Evolutionary conservation across 306 rosid species (phyloP), one percentile per base, ranked within the genome.

Genomic region (Cucurbita moschata): DNA sequence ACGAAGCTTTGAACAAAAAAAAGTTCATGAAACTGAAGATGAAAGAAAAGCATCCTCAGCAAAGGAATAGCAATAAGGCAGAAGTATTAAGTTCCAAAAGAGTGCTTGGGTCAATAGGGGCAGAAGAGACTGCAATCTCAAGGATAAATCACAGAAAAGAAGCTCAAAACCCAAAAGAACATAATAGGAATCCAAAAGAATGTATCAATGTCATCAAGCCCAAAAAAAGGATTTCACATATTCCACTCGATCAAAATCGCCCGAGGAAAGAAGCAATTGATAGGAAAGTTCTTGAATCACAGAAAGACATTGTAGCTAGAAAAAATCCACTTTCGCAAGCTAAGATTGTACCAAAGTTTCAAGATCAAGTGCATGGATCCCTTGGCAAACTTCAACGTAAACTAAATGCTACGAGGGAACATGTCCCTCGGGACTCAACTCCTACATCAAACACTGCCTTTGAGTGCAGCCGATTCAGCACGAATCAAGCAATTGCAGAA

Each of bases 281-380:
- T 49, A 80, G 57, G 72, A 81, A 78, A 56, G 65, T 75, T 64
- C 19, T 37, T 7, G 60, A 10, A 39, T 53, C 60, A 54, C 68
- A 73, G 14, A 81, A 81, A 81, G 86, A 54, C 14, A 77, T 73
- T 76, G 57, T 74, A 47, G 62, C 63, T 58, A 75, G 73, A 73
- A 80, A 70, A 82, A 91, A 79, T n/a, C 76, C 53, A n/a, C 55
- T 70, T 21, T 85, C 75, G 35, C 82, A 79, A 60, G 73, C 81
- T 51, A 82, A 75, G 83, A 51, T 66, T 83, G 79, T 80, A 77
- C 40, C 83, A 8, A 89, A 73, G 76, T 73, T 88, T 81, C 82
- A 81, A 71, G 90, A 84, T 67, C 89, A 81, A 76, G 81, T 74
- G 65, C 87, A 61, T 69, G 68, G 56, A 63, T 52, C 76, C 63